These are phyloP conservation scores for Phytophthora quininea DNA, from an alignment of 352 stramenopile species.

Conservation along the genomic window DNA sequence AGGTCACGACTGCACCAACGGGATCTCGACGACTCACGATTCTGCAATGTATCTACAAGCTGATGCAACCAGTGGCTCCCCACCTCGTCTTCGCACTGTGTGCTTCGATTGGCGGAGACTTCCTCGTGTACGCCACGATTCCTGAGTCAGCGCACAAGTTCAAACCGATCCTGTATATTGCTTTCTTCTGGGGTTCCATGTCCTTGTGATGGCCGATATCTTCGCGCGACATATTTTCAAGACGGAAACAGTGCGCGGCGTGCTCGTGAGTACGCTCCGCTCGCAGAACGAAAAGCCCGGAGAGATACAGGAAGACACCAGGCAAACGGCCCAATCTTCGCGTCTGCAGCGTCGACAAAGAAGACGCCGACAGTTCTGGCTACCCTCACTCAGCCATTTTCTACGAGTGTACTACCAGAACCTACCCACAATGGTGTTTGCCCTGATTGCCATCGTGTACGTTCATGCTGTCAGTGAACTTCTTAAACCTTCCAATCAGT, in stretches of 20 bases:
- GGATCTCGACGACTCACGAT: slow-evolving; percentile 2
- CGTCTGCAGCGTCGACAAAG: neutral
- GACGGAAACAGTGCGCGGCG: slow-evolving; percentile 20
- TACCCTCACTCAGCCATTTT: slow-evolving; percentile 2
- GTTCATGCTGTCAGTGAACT: slow-evolving; percentile 19
- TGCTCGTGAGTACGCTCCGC: neutral
- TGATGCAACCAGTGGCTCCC: neutral
- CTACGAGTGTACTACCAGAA: slow-evolving; percentile 19
- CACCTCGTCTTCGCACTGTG: slow-evolving; percentile 4
- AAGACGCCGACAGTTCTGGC: slow-evolving; percentile 12
- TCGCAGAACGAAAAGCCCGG: neutral
- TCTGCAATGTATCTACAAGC: slow-evolving; percentile 5
- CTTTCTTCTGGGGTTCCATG: slow-evolving; percentile 13
- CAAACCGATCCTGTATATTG: slow-evolving; percentile 25
- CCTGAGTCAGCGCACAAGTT: neutral
- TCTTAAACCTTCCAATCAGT: neutral
- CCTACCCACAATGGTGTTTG: slow-evolving; percentile 2
- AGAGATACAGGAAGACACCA: too few species aligned
- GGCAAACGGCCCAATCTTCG: neutral
- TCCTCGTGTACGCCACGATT: slow-evolving; percentile 3
- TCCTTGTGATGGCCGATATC: slow-evolving; percentile 15
- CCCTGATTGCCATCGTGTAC: slow-evolving; percentile 21
- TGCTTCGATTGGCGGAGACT: slow-evolving; percentile 5
- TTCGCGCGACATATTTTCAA: slow-evolving; percentile 14
- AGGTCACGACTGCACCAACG: neutral